phyloP scores from a whole-genome alignment of 2,329 filamentous ascomycete genomes.

The Fusarium nodosum region DNA sequence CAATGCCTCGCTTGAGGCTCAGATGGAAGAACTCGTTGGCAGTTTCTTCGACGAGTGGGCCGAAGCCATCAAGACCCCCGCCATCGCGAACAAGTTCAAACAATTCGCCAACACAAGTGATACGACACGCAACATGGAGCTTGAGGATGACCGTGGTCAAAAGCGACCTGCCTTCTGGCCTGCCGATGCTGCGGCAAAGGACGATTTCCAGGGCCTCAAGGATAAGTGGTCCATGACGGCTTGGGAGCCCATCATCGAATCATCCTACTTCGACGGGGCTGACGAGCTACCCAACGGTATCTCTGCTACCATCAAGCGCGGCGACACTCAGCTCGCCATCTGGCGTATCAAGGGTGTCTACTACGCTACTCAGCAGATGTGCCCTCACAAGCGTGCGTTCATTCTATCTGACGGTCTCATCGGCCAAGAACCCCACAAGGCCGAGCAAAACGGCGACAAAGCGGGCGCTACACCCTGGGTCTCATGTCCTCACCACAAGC shows the following conservation, averaged over 20 bases:
- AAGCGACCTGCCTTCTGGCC: conserved; percentile 83
- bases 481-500: conserved; percentile 89
- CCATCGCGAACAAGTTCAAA: conserved; percentile 76
- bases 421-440: conserved; percentile 68
- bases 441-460: conserved; percentile 45
- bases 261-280: conserved; percentile 74
- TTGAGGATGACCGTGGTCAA: conserved; percentile 79
- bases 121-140: conserved; percentile 76
- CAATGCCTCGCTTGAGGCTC: conserved; percentile 83
- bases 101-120: conserved; percentile 89
- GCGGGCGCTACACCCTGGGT: conserved; percentile 73
- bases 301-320: conserved; percentile 83
- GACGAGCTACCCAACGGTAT: conserved; percentile 78
- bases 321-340: conserved; percentile 89
- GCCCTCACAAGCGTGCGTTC: conserved; percentile 90
- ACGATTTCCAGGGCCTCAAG: conserved; percentile 78
- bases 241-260: conserved; percentile 85
- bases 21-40: conserved; percentile 88
- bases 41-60: conserved; percentile 94
- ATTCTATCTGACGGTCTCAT: conserved; percentile 89
- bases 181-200: conserved; percentile 71
- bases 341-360: conserved; percentile 86
- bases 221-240: conserved; percentile 71
- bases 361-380: conserved; percentile 94
- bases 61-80: conserved; percentile 79